Evolutionary conservation across 2,329 filamentous ascomycete genomes (phyloP).

Genomic region (Plectosphaerella cucumerina): DNA sequence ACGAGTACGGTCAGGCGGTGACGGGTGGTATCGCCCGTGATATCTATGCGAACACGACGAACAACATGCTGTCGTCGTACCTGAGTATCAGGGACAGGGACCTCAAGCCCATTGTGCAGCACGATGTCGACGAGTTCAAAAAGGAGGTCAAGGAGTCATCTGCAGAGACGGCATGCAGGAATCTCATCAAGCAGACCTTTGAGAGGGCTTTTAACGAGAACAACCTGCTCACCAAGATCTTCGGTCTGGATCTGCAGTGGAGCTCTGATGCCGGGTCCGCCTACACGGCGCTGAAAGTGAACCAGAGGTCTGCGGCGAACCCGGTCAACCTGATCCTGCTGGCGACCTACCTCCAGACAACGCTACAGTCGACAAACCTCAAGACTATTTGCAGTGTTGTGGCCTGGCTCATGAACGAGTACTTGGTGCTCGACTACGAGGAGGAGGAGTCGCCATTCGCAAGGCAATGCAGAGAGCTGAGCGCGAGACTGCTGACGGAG

Average conservation of each 20-base stretch:
- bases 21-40: constrained; percentile 37
- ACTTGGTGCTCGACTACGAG: constrained; percentile 51
- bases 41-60: constrained; percentile 49
- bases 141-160: constrained; percentile 45
- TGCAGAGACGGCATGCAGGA: constrained; percentile 51
- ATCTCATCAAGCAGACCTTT: constrained; percentile 56
- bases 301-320: constrained; percentile 48
- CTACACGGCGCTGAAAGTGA: constrained; percentile 43
- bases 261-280: constrained; percentile 44
- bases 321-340: constrained; percentile 51
- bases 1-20: constrained; percentile 43
- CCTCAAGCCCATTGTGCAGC: constrained; percentile 46
- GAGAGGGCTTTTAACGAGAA: constrained; percentile 54
- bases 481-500: constrained; percentile 51
- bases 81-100: constrained; percentile 48
- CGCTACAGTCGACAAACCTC: constrained; percentile 42
- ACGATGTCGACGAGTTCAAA: constrained; percentile 50
- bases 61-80: constrained; percentile 52
- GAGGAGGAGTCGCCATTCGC: constrained; percentile 50
- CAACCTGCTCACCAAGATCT: constrained; percentile 49
- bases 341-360: constrained; percentile 43
- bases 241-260: constrained; percentile 51
- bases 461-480: constrained; percentile 51
- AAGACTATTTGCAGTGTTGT: constrained; percentile 50
- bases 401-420: constrained; percentile 56